Conservation (phyloP, 1,284 basidiomycete genomes). For the Mixia osmundae region DNA sequence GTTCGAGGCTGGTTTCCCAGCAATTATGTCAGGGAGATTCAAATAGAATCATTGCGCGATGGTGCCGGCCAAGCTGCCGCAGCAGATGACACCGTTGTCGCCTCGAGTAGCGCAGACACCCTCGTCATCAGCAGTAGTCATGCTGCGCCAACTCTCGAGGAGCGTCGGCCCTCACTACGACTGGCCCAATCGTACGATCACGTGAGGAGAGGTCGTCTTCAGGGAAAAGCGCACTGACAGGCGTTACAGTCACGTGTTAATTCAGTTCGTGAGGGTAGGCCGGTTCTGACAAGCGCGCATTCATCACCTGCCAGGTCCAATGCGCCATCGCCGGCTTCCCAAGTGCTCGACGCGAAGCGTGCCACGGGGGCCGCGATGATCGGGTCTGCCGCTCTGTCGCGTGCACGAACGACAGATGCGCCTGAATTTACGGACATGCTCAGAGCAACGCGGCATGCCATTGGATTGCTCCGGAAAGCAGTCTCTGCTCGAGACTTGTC, state of each 20-base stretch:
- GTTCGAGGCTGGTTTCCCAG: slow-evolving; percentile 96
- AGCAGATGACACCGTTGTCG: neutral
- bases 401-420: slow-evolving; percentile 3
- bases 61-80: neutral
- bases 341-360: neutral
- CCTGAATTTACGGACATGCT: no score
- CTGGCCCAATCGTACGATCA: no score
- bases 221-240: no score
- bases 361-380: neutral
- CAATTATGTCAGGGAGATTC: slow-evolving; percentile 24
- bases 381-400: slow-evolving; percentile 2
- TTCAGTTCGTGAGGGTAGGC: no score
- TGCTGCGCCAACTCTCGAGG: no score
- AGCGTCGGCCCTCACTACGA: no score
- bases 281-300: slow-evolving; percentile 1
- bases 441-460: slow-evolving; percentile 53
- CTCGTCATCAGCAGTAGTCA: neutral
- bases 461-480: slow-evolving; percentile 63
- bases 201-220: no score
- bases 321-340: neutral
- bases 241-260: no score
- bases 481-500: slow-evolving; percentile 48
- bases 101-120: slow-evolving; percentile 1
- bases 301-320: neutral
- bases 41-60: neutral